Percentiles rank a stretch among this genome's conserved stretches.
Conservation (phyloP, 192 early-diverging fungal genomes). For the Mycoemilia scoparia region DNA sequence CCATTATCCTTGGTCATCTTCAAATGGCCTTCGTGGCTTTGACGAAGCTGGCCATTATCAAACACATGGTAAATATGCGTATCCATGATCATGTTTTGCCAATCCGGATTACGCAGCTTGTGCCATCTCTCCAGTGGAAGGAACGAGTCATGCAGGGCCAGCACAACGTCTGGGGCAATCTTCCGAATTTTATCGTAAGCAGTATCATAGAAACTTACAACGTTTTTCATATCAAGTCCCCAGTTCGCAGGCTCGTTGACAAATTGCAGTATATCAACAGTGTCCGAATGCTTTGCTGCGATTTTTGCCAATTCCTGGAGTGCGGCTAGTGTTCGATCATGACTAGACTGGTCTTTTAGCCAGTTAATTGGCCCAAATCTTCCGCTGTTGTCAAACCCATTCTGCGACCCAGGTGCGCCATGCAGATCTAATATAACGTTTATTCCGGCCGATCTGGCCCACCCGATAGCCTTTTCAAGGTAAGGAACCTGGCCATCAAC, state of each 20-base stretch:
- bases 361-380: constrained; percentile 24
- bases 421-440: constrained; percentile 39
- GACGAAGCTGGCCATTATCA: constrained; percentile 14
- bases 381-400: constrained; percentile 41
- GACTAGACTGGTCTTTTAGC: constrained; percentile 25
- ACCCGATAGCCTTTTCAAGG: constrained; percentile 15
- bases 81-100: constrained; percentile 28
- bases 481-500: constrained; percentile 25
- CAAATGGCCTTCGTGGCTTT: constrained; percentile 14
- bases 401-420: constrained; percentile 41
- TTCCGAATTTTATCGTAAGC: constrained; percentile 18
- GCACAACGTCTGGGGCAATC: constrained; percentile 13
- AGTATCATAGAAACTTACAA: constrained; percentile 21
- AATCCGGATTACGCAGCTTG: constrained; percentile 13
- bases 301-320: constrained; percentile 28
- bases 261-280: constrained; percentile 22
- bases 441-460: constrained; percentile 25
- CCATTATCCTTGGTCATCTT: constrained; percentile 17
- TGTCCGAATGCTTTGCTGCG: constrained; percentile 11
- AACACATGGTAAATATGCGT: constrained; percentile 34
- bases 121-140: constrained; percentile 19
- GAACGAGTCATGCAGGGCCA: constrained; percentile 29
- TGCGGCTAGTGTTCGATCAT: constrained; percentile 33
- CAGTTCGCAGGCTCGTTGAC: constrained; percentile 32
- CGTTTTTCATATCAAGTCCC: constrained; percentile 13